These are phyloP conservation scores for Bretziella fagacearum DNA, from an alignment of 2,329 filamentous ascomycete genomes.

Conservation along the genomic window DNA sequence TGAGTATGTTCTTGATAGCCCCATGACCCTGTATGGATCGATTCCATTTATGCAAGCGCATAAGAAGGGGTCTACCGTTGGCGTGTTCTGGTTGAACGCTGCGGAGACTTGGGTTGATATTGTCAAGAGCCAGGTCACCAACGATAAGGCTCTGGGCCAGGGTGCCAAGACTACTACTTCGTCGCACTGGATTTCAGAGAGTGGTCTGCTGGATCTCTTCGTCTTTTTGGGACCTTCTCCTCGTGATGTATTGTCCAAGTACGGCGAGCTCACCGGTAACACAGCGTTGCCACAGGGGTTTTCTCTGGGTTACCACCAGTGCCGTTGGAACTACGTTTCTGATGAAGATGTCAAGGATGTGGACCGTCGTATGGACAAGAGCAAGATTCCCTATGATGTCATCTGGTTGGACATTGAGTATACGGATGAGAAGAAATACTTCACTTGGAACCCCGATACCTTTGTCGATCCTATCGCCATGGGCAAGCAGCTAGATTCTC, in stretches of 20 bases:
- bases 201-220: slow-evolving; percentile 78
- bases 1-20: slow-evolving; percentile 90
- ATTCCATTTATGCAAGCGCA: slow-evolving; percentile 98
- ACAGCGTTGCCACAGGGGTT: slow-evolving; percentile 87
- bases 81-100: slow-evolving; percentile 92
- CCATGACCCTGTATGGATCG: slow-evolving; percentile 95
- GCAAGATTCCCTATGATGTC: slow-evolving; percentile 90
- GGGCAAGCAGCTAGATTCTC: slow-evolving; percentile 70
- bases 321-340: slow-evolving; percentile 96
- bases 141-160: slow-evolving; percentile 60
- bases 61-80: slow-evolving; percentile 80
- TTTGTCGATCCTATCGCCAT: slow-evolving; percentile 77
- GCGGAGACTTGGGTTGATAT: slow-evolving; percentile 98
- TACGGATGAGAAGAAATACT: slow-evolving; percentile 93
- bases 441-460: slow-evolving; percentile 83
- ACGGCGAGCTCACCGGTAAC: slow-evolving; percentile 79
- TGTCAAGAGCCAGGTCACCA: slow-evolving; percentile 71
- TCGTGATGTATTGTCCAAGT: slow-evolving; percentile 62
- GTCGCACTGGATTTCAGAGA: slow-evolving; percentile 95
- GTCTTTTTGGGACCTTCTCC: slow-evolving; percentile 84
- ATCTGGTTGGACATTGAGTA: slow-evolving; percentile 99
- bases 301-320: slow-evolving; percentile 87
- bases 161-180: slow-evolving; percentile 57
- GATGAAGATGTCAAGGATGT: slow-evolving; percentile 96
- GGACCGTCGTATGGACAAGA: slow-evolving; percentile 88